Conservation (phyloP, 179 eudicot genomes). For the Pouteria campechiana region DNA sequence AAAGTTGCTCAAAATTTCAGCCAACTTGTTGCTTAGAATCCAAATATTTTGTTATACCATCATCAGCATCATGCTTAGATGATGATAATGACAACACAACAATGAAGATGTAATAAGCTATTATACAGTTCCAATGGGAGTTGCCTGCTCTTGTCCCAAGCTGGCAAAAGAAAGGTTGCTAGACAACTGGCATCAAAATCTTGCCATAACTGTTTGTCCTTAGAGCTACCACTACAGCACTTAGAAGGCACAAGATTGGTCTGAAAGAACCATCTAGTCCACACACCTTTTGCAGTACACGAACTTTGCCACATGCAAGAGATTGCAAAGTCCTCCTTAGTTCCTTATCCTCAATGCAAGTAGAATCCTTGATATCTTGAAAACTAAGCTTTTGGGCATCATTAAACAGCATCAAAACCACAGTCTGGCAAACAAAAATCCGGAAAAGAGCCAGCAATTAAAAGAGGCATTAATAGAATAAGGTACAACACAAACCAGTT, state of each 20-base stretch:
- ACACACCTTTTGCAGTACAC: conserved; percentile 82
- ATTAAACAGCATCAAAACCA: conserved; percentile 90
- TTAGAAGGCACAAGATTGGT: no score
- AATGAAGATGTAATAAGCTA: no score
- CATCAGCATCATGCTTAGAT: no score
- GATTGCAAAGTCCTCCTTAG: conserved; percentile 88
- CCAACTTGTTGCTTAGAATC: no score
- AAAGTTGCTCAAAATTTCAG: neutral
- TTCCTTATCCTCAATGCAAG: conserved; percentile 93
- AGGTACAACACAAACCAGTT: neutral
- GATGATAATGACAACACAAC: no score
- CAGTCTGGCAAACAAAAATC: conserved; percentile 40
- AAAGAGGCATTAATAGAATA: neutral
- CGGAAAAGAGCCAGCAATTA: neutral
- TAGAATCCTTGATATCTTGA: conserved; percentile 90
- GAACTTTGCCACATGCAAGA: conserved; percentile 96
- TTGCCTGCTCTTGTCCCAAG: no score
- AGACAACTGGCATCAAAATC: no score
- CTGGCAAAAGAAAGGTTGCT: no score
- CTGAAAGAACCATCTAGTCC: neutral
- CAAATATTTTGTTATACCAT: no score
- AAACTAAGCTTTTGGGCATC: conserved; percentile 87
- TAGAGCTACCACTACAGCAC: no score
- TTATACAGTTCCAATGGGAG: no score
- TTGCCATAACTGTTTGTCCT: no score